These are phyloP conservation scores for Darksidea phi DNA, from an alignment of 495 filamentous ascomycete species.

Conservation along the genomic window DNA sequence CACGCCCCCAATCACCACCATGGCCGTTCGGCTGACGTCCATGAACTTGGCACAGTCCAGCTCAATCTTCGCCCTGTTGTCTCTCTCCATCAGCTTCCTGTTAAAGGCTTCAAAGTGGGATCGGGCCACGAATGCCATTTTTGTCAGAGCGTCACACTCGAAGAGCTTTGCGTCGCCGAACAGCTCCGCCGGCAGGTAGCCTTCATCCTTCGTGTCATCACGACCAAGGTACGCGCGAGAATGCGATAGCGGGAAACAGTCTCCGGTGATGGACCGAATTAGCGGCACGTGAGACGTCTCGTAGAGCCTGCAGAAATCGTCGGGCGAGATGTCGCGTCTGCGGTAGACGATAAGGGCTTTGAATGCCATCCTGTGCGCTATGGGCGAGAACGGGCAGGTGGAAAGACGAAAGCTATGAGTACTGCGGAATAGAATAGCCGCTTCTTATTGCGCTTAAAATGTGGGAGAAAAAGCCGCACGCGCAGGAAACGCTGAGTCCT, in stretches of 20 bases:
- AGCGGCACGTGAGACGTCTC: too few species aligned
- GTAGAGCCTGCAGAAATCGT: not conserved
- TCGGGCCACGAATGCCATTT: not conserved
- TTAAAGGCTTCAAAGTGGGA: not conserved
- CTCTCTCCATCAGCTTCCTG: not conserved
- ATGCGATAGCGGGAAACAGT: too few species aligned
- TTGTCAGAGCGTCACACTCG: slow-evolving; percentile 1
- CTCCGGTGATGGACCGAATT: too few species aligned
- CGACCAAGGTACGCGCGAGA: too few species aligned
- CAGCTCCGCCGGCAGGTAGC: too few species aligned
- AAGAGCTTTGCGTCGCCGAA: too few species aligned
- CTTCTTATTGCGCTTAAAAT: not conserved
- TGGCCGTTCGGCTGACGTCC: not conserved
- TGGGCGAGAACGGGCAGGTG: not conserved
- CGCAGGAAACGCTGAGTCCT: not conserved
- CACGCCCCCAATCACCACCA: slow-evolving; percentile 1
- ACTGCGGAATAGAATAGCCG: not conserved
- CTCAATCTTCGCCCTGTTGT: slow-evolving; percentile 2
- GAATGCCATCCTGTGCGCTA: slow-evolving; percentile 2
- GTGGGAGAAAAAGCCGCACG: not conserved
- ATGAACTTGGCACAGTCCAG: not conserved
- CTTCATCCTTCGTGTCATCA: too few species aligned
- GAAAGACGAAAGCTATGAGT: not conserved
- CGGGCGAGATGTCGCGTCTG: not conserved
- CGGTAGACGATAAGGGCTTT: not conserved